A percentile compares a stretch with the other conserved stretches of the same genome.
Conservation (phyloP, 306 rosid species). For the Vigna nakashimae region DNA sequence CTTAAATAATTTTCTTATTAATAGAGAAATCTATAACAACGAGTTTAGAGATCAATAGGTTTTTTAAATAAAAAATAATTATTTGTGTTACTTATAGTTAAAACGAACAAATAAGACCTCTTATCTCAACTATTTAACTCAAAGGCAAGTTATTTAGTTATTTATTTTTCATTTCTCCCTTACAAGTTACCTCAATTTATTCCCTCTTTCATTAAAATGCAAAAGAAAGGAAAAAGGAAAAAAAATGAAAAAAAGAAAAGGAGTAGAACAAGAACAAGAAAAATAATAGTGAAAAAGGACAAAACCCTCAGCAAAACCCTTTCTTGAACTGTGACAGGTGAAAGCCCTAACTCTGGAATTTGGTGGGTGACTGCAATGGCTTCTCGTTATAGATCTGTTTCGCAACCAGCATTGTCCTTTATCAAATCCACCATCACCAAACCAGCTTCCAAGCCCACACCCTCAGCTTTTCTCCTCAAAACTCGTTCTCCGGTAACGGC, state of each 20-base stretch:
- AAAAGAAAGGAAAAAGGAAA: too few relatives aligned
- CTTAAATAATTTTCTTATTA: too few relatives aligned
- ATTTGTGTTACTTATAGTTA: too few relatives aligned
- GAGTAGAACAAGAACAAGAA: too few relatives aligned
- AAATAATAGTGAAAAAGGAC: background rate
- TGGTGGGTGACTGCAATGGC: conserved; percentile 60
- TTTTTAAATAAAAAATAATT: too few relatives aligned
- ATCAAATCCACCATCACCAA: conserved; percentile 61
- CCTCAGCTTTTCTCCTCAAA: conserved; percentile 55
- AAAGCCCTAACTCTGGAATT: conserved; percentile 35
- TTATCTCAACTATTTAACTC: too few relatives aligned
- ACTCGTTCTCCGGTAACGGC: conserved; percentile 52
- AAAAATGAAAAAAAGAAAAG: background rate
- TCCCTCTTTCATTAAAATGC: background rate
- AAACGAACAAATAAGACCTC: too few relatives aligned
- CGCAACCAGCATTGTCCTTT: conserved; percentile 64
- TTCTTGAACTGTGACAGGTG: background rate
- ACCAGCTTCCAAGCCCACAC: conserved; percentile 49
- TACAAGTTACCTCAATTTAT: too few relatives aligned
- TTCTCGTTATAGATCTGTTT: conserved; percentile 77
- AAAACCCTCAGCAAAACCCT: conserved; percentile 58
- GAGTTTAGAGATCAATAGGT: too few relatives aligned
- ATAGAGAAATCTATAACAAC: too few relatives aligned
- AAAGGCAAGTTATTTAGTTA: too few relatives aligned
- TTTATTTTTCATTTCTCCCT: too few relatives aligned